Base-by-base conservation (phyloP, 257 asterid species). In the Catharanthus roseus region DNA sequence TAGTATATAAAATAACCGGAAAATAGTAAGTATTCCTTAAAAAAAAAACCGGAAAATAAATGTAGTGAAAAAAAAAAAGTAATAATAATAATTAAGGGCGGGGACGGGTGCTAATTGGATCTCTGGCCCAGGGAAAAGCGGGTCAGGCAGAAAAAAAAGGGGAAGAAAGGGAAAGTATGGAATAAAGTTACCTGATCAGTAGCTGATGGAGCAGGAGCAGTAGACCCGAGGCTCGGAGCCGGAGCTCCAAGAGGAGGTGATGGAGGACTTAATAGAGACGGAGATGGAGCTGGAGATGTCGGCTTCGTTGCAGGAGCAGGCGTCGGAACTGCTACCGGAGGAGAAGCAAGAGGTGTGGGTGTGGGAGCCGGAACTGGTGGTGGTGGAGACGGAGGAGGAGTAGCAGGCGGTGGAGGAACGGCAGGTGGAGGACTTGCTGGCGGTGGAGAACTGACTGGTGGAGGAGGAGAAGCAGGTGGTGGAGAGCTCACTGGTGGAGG, bases 221-320 rank as follows among this genome's bases (percentile, higher is more conserved):
- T 74, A 24, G 70, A 83, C 0, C 60, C 74, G 4, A 77, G 71
- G 44, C 86, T 86, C 1, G 95, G 95, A 0, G 74, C 81, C 4
- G 96, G 96, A 67, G 97, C 82, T 65, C 82, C 89, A 12, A 81
- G 77, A 0, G 92, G 87, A 50, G 93, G 89, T 47, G 90, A 71
- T 0, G 97, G 91, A 69, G 96, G 96, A 76, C 95, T 89, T 74
- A 29, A 55, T 5, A 77, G 19, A 38, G 69, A 24, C 29, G 97
- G 95, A 4, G 95, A 81, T 0, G 88, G 84, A 11, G 91, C 79
- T 5, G 90, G 86, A 39, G 93, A 81, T 19, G 77, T 55, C 0
- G 86, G 77, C 63, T n/a, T 60, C 64, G 56, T 70, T 2, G 77
- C 65, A 10, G 87, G 86, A 36, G 87, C 79, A 0, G 86, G 85